phyloP scores from a whole-genome alignment of 768 basidiomycete species.

The Suillus lakei region DNA sequence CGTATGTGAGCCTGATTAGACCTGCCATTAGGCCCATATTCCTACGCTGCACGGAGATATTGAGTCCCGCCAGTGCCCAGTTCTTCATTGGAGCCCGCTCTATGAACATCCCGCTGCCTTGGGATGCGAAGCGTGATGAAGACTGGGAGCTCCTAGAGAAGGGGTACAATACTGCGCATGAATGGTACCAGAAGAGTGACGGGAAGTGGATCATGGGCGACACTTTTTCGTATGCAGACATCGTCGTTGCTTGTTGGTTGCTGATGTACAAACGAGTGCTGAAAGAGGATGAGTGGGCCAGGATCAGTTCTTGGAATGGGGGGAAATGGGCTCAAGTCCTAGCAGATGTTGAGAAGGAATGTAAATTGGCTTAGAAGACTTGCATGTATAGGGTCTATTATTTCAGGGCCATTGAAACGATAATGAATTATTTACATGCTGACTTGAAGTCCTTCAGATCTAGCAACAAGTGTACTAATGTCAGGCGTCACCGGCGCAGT shows the following conservation, averaged over 20 bases:
- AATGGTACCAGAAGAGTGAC: slow-evolving; percentile 25
- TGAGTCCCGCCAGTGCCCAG: slow-evolving; percentile 40
- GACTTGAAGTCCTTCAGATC: background rate
- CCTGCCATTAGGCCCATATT: slow-evolving; percentile 19
- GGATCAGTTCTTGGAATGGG: slow-evolving; percentile 26
- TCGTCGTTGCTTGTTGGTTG: slow-evolving; percentile 5
- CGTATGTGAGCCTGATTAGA: background rate
- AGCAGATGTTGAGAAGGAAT: slow-evolving; percentile 30
- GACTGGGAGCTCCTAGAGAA: slow-evolving; percentile 31
- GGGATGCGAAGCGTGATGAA: slow-evolving; percentile 41
- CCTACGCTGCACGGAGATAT: slow-evolving; percentile 26
- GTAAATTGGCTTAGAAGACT: slow-evolving; percentile 18
- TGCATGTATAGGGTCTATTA: background rate
- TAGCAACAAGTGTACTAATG: background rate
- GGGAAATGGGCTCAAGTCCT: slow-evolving; percentile 32
- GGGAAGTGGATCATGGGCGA: slow-evolving; percentile 24
- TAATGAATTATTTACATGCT: background rate
- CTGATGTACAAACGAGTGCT: slow-evolving; percentile 26
- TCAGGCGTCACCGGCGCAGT: no score
- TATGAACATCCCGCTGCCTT: slow-evolving; percentile 32
- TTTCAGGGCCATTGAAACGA: background rate
- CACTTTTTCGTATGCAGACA: slow-evolving; percentile 13
- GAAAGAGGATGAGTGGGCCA: slow-evolving; percentile 30
- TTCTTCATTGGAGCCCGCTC: slow-evolving; percentile 45
- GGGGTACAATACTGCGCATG: slow-evolving; percentile 14